Evolutionary conservation across 2,329 filamentous ascomycete genomes (phyloP), one percentile per base, ranked within the genome.

Genomic region (Ceratocystis albifundus): DNA sequence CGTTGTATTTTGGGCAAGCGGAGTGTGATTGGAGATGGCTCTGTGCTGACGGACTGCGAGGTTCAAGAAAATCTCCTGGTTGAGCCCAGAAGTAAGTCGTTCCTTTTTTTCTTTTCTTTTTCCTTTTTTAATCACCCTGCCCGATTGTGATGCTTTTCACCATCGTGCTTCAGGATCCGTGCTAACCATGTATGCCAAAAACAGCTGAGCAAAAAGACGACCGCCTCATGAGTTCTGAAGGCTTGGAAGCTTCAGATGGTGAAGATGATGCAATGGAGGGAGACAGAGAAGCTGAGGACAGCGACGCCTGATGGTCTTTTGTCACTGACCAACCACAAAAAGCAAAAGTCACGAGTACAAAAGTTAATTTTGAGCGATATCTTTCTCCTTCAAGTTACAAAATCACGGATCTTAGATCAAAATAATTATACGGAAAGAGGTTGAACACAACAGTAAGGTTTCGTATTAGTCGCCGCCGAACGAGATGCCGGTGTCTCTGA

Each of bases 1-100:
- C 89, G 89, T 25, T 96, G 92, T 72, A 89, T 97, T 41, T 77
- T 97, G 50, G 94, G 94, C 3, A 84, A 87, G 72, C 79, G 90
- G 69, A 88, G 87, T 70, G 86, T 88, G 71, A 84, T 99, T 70
- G 92, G 93, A n/a, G 89, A 90, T 61, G 88, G 87, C 7, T 87
- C 82, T 4, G 82, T 85, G n/a, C 76, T 97, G 70, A 91, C 87
- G 65, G 89, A 96, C 68, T 96, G 92, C 71, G 91, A 97, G 76
- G 87, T 97, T 4, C 91, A 96, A 74, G 90, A 96, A 75, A 93
- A 93, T 73, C 80, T 93, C 7, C 82, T 96, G 1, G 86, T 92
- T 59, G 92, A 95, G 72, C 83, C 89, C n/a, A 88, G 77, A 74
- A 86, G 84, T 87, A 77, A 80, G 84, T 81, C 5, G 45, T 20